A percentile compares a stretch with the other conserved stretches of the same genome.
Evolutionary conservation across 2,329 filamentous ascomycete genomes (phyloP).

Genomic region (Trichoderma atrobrunneum): DNA sequence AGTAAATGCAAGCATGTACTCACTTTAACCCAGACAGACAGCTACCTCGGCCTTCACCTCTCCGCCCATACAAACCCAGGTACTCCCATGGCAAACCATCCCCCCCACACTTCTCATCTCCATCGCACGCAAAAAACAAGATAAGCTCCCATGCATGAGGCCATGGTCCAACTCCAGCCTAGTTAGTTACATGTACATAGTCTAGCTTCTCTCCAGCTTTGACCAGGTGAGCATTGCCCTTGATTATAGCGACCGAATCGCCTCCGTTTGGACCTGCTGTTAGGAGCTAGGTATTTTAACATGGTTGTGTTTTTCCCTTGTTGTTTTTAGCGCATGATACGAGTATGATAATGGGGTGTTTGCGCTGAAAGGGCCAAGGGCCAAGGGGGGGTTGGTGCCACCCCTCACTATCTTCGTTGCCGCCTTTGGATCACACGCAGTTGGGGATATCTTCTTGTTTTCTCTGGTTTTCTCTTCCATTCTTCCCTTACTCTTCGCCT

Average conservation of each 20-base stretch:
- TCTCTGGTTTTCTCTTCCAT: neutral
- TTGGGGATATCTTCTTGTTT: neutral
- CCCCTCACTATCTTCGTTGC: constrained; percentile 15
- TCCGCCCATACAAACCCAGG: neutral
- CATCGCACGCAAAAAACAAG: neutral
- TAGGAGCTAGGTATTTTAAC: neutral
- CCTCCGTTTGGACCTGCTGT: neutral
- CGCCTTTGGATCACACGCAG: neutral
- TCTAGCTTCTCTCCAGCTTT: neutral
- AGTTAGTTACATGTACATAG: no score
- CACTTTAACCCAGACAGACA: neutral
- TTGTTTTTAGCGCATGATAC: constrained; percentile 12
- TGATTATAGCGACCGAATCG: neutral
- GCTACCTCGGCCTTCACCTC: neutral
- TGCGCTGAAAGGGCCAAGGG: neutral
- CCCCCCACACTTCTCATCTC: neutral
- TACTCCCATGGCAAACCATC: neutral
- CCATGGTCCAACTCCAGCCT: neutral
- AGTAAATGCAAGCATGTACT: neutral
- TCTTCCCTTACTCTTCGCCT: neutral
- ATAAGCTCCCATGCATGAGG: constrained; percentile 16
- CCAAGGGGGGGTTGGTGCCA: neutral
- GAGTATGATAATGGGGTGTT: constrained; percentile 8
- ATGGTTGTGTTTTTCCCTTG: neutral
- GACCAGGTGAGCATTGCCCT: neutral